Conservation (phyloP, 2,329 filamentous ascomycete species). For the Pseudocercospora pini-densiflorae region DNA sequence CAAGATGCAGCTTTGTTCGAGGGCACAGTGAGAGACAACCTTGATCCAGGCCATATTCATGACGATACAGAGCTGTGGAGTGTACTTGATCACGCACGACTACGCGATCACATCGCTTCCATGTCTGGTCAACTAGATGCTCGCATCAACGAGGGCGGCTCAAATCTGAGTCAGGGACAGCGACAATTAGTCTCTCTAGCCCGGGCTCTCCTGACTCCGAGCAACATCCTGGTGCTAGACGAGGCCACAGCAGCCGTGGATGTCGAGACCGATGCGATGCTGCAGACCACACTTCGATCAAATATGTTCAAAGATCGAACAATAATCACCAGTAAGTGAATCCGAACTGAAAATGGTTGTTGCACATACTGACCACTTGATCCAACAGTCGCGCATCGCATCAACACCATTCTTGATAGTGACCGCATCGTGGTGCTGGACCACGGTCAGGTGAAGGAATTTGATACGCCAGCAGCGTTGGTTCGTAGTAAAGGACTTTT, state of each 20-base stretch:
- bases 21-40: slow-evolving; percentile 89
- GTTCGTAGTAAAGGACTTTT: slow-evolving; percentile 79
- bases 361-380: background rate
- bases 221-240: slow-evolving; percentile 95
- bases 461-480: slow-evolving; percentile 81
- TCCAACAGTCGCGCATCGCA: slow-evolving; percentile 75
- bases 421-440: slow-evolving; percentile 95
- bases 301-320: slow-evolving; percentile 84
- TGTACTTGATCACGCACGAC: slow-evolving; percentile 78
- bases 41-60: slow-evolving; percentile 92
- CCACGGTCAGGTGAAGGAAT: slow-evolving; percentile 87
- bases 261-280: slow-evolving; percentile 68
- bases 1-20: slow-evolving; percentile 97
- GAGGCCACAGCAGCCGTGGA: slow-evolving; percentile 86
- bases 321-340: slow-evolving; percentile 76
- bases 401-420: slow-evolving; percentile 91
- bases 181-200: slow-evolving; percentile 92
- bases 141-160: slow-evolving; percentile 90
- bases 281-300: slow-evolving; percentile 67
- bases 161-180: slow-evolving; percentile 93
- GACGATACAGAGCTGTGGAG: slow-evolving; percentile 98
- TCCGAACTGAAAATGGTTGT: background rate
- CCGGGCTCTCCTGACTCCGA: slow-evolving; percentile 89
- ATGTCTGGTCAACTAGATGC: slow-evolving; percentile 93
- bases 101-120: slow-evolving; percentile 84